Percentiles rank a stretch among this genome's conserved stretches.
Conservation (phyloP, 352 stramenopile genomes). For the Phytophthora ramorum region DNA sequence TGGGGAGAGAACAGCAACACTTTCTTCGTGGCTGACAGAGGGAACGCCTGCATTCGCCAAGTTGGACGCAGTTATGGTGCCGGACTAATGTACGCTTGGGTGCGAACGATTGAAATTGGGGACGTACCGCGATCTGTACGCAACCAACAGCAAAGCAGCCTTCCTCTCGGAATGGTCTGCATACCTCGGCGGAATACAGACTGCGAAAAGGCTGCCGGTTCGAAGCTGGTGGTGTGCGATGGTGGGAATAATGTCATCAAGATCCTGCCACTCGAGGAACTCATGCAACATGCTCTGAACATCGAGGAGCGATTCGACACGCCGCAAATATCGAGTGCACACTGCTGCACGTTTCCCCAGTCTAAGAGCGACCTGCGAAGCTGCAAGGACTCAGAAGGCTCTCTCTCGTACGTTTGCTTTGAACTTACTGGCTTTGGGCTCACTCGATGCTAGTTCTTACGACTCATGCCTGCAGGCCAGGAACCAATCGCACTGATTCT, state of each 20-base stretch:
- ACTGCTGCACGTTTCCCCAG: conserved; percentile 4
- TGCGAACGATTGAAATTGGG: conserved; percentile 52
- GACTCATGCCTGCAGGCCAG: neutral
- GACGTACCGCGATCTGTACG: conserved; percentile 10
- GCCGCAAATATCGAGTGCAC: conserved; percentile 6
- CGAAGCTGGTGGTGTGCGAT: conserved; percentile 32
- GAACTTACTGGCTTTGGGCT: neutral
- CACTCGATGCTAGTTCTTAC: neutral
- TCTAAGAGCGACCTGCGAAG: conserved; percentile 3
- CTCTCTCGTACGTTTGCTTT: conserved; percentile 22
- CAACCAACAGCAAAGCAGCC: conserved; percentile 5
- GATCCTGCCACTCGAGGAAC: conserved; percentile 23
- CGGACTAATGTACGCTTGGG: conserved; percentile 40
- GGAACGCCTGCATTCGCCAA: conserved; percentile 55
- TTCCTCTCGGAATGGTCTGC: conserved; percentile 33
- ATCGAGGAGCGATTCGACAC: neutral
- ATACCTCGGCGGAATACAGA: neutral
- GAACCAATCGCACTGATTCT: neutral
- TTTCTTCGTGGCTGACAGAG: conserved; percentile 52
- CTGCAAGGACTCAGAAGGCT: conserved; percentile 1
- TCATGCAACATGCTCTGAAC: neutral
- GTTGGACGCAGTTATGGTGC: conserved; percentile 38
- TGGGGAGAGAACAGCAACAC: conserved; percentile 25
- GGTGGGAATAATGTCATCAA: conserved; percentile 35
- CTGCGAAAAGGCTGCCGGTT: neutral